Evolutionary conservation across 495 filamentous ascomycete species (phyloP).

Genomic region (Aspergillus incahuasiensis): DNA sequence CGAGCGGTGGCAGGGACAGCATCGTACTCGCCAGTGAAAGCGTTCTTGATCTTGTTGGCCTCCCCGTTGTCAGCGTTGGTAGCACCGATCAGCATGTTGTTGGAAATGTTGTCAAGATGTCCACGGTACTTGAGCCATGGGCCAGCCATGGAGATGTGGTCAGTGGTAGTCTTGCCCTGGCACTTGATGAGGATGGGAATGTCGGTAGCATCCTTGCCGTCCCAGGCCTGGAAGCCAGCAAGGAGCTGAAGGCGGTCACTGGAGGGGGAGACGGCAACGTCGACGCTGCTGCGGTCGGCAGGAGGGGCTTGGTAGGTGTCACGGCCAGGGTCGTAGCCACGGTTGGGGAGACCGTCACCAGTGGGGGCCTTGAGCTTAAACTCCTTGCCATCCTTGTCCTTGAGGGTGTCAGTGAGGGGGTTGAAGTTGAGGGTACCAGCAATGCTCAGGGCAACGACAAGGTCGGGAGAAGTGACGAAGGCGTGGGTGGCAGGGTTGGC

Average conservation of each 20-base stretch:
- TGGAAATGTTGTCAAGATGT: slow-evolving; percentile 99
- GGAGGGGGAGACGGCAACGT: slow-evolving; percentile 78
- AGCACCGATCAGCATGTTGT: slow-evolving; percentile 99
- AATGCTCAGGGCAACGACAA: slow-evolving; percentile 87
- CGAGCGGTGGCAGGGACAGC: slow-evolving; percentile 91
- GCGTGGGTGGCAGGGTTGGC: slow-evolving; percentile 98
- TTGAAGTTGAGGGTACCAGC: slow-evolving; percentile 95
- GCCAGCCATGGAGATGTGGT: slow-evolving; percentile 97
- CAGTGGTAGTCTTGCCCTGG: slow-evolving; percentile 97
- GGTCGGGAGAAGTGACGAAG: slow-evolving; percentile 97
- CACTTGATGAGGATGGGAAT: slow-evolving; percentile 97
- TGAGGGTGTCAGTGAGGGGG: slow-evolving; percentile 87
- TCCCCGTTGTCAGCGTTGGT: slow-evolving; percentile 93
- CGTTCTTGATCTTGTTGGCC: slow-evolving; percentile 97
- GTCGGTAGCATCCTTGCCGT: slow-evolving; percentile 86
- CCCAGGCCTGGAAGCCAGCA: slow-evolving; percentile 79
- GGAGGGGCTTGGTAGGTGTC: slow-evolving; percentile 98
- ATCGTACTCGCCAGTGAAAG: slow-evolving; percentile 73
- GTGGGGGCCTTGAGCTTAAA: slow-evolving; percentile 78
- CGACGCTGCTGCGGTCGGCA: slow-evolving; percentile 63
- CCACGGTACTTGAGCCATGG: slow-evolving; percentile 99
- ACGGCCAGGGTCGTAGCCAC: slow-evolving; percentile 87
- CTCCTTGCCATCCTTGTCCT: slow-evolving; percentile 96
- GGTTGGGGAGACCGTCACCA: slow-evolving; percentile 74
- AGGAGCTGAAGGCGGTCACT: slow-evolving; percentile 95